Conservation (phyloP, 192 early-diverging fungal species). For the Podila clonocystis region DNA sequence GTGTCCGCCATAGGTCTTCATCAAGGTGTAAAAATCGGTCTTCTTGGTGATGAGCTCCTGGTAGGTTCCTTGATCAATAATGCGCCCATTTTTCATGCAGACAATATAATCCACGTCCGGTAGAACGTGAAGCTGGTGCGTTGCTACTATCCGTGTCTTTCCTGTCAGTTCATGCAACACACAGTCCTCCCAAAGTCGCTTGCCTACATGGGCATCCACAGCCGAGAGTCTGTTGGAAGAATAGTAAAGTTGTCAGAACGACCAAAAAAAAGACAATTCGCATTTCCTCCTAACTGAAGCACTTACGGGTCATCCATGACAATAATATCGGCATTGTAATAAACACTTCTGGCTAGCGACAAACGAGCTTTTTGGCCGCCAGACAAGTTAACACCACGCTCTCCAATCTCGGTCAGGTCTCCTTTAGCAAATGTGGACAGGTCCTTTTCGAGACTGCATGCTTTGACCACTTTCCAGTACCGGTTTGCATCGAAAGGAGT, state of each 20-base stretch:
- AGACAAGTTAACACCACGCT: constrained; percentile 85
- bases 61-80: constrained; percentile 75
- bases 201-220: constrained; percentile 82
- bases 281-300: neutral
- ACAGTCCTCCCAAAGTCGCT: constrained; percentile 51
- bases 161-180: constrained; percentile 50
- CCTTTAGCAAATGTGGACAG: constrained; percentile 62
- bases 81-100: constrained; percentile 76
- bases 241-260: neutral
- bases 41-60: constrained; percentile 71
- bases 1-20: constrained; percentile 74
- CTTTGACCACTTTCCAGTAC: constrained; percentile 62
- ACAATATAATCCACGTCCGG: constrained; percentile 73
- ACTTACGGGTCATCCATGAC: constrained; percentile 81
- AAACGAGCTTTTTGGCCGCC: constrained; percentile 93
- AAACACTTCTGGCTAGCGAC: constrained; percentile 86
- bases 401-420: constrained; percentile 74
- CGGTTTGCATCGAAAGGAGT: constrained; percentile 62
- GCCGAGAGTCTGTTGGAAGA: constrained; percentile 67
- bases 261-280: neutral
- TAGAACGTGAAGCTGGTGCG: constrained; percentile 82
- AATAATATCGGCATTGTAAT: constrained; percentile 69
- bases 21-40: constrained; percentile 66
- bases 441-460: constrained; percentile 68
- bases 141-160: constrained; percentile 87